Evolutionary conservation across 2,329 filamentous ascomycete genomes (phyloP).

Genomic region (Coniochaeta pulveracea): DNA sequence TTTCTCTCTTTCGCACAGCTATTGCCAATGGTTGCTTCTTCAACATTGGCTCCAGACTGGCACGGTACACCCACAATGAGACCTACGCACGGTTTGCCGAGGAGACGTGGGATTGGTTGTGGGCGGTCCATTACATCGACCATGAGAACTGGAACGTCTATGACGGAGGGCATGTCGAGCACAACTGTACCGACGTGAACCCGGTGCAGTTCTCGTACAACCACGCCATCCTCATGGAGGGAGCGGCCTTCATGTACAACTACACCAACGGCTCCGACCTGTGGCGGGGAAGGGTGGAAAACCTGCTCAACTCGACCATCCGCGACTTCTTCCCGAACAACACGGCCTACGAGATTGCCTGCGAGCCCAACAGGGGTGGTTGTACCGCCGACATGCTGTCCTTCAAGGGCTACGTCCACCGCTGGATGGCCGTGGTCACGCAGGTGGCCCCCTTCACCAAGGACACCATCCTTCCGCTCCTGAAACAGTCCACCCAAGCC

Average conservation of each 20-base stretch:
- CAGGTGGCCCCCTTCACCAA: slow-evolving; percentile 48
- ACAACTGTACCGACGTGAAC: slow-evolving; percentile 49
- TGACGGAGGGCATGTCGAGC: slow-evolving; percentile 45
- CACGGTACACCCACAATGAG: slow-evolving; percentile 44
- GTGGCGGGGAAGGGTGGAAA: slow-evolving; percentile 45
- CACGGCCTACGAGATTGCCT: slow-evolving; percentile 55
- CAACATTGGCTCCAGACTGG: slow-evolving; percentile 44
- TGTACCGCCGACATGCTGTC: slow-evolving; percentile 63
- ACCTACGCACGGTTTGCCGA: slow-evolving; percentile 45
- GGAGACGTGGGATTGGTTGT: slow-evolving; percentile 46
- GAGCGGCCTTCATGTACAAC: slow-evolving; percentile 60
- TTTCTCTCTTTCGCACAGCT: slow-evolving; percentile 20
- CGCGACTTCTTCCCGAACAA: slow-evolving; percentile 42
- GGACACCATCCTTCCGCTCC: slow-evolving; percentile 40
- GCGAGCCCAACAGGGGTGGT: slow-evolving; percentile 39
- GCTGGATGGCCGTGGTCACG: slow-evolving; percentile 50
- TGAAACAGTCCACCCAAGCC: slow-evolving; percentile 43
- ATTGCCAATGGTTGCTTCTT: slow-evolving; percentile 38
- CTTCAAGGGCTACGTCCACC: slow-evolving; percentile 59
- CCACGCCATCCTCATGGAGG: slow-evolving; percentile 47
- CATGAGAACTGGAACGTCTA: slow-evolving; percentile 38
- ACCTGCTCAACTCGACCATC: slow-evolving; percentile 37
- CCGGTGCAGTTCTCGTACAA: slow-evolving; percentile 57
- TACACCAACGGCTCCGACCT: slow-evolving; percentile 36
- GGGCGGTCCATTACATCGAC: slow-evolving; percentile 37